These are phyloP conservation scores for Pleurotus eryngii DNA, from an alignment of 768 basidiomycete genomes.

Conservation along the genomic window DNA sequence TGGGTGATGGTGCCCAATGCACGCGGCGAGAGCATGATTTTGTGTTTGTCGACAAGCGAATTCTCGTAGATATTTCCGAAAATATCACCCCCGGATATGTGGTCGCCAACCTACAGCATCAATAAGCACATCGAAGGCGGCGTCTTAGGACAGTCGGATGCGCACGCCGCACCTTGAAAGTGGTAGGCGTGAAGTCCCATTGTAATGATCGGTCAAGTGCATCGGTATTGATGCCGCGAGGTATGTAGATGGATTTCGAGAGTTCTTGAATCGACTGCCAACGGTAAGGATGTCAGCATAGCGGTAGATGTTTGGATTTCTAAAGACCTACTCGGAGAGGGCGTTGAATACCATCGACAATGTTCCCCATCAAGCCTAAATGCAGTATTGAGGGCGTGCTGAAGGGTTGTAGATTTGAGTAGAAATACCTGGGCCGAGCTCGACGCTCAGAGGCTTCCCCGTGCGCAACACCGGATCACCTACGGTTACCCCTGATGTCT, in stretches of 20 bases:
- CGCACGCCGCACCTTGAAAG: constrained; percentile 57
- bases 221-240: constrained; percentile 97
- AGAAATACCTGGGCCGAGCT: constrained; percentile 85
- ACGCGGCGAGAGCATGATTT: constrained; percentile 93
- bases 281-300: constrained; percentile 6
- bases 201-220: constrained; percentile 82
- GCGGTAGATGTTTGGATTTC: neutral
- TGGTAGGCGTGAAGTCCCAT: constrained; percentile 92
- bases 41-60: constrained; percentile 93
- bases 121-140: constrained; percentile 9
- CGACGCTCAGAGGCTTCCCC: constrained; percentile 96
- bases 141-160: neutral
- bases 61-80: constrained; percentile 97
- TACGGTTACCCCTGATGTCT: constrained; percentile 98
- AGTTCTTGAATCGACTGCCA: constrained; percentile 85
- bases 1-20: constrained; percentile 93
- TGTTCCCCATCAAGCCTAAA: constrained; percentile 96
- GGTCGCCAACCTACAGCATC: constrained; percentile 80
- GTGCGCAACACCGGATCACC: constrained; percentile 97
- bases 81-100: constrained; percentile 95
- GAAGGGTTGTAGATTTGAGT: neutral
- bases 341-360: constrained; percentile 96
- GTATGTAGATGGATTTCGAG: constrained; percentile 99
- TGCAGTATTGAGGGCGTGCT: neutral
- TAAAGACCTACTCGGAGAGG: constrained; percentile 68